These are phyloP conservation scores for Dalechampia spathulata DNA, from an alignment of 441 rosid species.

Conservation along the genomic window DNA sequence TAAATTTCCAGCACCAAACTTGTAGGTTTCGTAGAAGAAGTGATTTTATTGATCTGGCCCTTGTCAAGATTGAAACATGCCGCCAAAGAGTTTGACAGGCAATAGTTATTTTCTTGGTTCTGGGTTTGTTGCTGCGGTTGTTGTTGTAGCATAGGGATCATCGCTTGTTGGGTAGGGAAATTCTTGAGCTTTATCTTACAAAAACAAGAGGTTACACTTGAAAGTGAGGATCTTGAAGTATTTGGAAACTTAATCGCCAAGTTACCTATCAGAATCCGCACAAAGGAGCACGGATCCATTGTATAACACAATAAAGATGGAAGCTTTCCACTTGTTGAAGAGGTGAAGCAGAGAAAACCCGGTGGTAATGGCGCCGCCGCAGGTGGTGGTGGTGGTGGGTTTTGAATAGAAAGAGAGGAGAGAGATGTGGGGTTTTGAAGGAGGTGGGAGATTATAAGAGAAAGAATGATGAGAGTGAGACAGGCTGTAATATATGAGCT, in stretches of 20 bases:
- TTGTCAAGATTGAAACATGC: slow-evolving; percentile 48
- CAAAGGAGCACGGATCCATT: slow-evolving; percentile 77
- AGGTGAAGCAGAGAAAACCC: no score
- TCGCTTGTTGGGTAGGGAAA: slow-evolving; percentile 28
- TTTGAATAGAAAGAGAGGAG: not conserved
- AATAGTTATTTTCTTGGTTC: slow-evolving; percentile 13
- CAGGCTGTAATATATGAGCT: slow-evolving; percentile 70
- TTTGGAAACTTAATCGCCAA: slow-evolving; percentile 38
- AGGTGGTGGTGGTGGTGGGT: not conserved
- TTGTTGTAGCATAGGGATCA: slow-evolving; percentile 20
- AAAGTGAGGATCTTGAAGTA: slow-evolving; percentile 19
- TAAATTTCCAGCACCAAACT: slow-evolving; percentile 34
- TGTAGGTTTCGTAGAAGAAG: not conserved
- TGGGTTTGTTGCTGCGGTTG: slow-evolving; percentile 5
- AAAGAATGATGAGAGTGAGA: slow-evolving; percentile 7
- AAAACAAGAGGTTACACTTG: slow-evolving; percentile 17
- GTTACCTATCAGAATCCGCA: slow-evolving; percentile 47
- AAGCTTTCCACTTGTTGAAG: not conserved
- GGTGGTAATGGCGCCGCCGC: not conserved
- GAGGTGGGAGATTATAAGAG: not conserved
- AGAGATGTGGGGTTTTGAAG: not conserved
- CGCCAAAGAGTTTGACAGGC: slow-evolving; percentile 25
- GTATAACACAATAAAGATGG: not conserved
- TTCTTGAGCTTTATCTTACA: slow-evolving; percentile 41
- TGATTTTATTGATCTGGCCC: slow-evolving; percentile 23